A percentile compares a stretch with the other conserved stretches of the same genome.
These are phyloP conservation scores for Neurospora sp. DNA, from an alignment of 495 filamentous ascomycete genomes.

Conservation along the genomic window DNA sequence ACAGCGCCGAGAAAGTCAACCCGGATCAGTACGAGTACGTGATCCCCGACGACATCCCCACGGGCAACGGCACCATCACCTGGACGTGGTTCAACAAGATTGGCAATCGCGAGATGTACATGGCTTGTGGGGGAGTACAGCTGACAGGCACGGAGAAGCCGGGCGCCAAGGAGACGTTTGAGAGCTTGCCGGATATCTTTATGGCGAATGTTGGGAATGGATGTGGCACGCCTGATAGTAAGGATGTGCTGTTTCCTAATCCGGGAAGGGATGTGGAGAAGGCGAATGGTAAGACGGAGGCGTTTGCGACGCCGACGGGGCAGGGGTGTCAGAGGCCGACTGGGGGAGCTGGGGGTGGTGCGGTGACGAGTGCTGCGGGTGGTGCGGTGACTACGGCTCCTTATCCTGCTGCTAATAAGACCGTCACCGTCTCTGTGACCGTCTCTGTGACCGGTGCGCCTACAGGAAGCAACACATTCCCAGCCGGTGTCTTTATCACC, in stretches of 20 bases:
- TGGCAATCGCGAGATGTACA: conserved; percentile 84
- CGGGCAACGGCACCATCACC: conserved; percentile 58
- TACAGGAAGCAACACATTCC: background rate
- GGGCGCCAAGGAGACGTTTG: background rate
- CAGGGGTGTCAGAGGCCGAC: background rate
- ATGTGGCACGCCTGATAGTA: conserved; percentile 33
- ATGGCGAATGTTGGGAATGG: conserved; percentile 35
- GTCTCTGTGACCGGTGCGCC: background rate
- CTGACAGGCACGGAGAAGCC: conserved; percentile 28
- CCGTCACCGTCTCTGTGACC: background rate
- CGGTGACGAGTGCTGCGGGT: background rate
- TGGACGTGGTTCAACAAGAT: conserved; percentile 89
- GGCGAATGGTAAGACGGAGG: background rate
- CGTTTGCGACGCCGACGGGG: background rate
- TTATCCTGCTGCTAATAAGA: background rate
- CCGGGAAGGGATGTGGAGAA: conserved; percentile 45
- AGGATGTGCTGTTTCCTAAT: conserved; percentile 49
- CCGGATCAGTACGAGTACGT: conserved; percentile 29
- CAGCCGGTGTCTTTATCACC: background rate
- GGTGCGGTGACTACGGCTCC: background rate
- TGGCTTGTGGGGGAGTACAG: conserved; percentile 74
- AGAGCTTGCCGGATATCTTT: conserved; percentile 34
- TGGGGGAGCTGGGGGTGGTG: background rate
- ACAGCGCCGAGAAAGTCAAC: background rate
- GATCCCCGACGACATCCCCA: conserved; percentile 45